phyloP scores from a whole-genome alignment of 257 asterid species.

The Apocynum venetum region DNA sequence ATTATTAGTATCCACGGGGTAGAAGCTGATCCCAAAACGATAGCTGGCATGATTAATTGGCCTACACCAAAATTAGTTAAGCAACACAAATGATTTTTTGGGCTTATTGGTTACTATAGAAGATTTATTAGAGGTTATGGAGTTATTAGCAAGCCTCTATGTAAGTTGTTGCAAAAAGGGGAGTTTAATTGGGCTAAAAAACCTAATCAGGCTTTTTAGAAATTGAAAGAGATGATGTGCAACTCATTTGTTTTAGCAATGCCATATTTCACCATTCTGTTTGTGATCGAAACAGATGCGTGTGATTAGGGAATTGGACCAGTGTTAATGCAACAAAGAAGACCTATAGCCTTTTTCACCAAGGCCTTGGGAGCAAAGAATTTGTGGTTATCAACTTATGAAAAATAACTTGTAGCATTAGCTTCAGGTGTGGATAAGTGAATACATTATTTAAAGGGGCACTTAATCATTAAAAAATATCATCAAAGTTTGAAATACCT shows the following conservation, averaged over 20 bases:
- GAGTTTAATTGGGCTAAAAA: fast-evolving
- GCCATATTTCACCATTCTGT: neutral
- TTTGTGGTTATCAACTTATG: neutral
- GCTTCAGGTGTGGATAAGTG: neutral
- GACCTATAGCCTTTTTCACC: neutral
- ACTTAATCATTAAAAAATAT: neutral
- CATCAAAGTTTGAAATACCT: neutral
- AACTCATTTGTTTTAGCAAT: neutral
- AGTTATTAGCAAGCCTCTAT: neutral
- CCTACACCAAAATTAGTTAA: neutral
- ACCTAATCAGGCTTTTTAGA: neutral
- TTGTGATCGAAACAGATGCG: neutral
- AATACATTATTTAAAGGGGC: neutral
- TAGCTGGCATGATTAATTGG: neutral
- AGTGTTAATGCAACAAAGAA: neutral
- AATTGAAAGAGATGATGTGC: neutral
- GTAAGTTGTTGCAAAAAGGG: neutral
- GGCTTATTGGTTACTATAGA: neutral
- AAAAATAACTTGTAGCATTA: neutral
- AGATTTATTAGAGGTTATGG: neutral
- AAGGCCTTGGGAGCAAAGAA: neutral
- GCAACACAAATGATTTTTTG: neutral
- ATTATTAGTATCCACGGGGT: neutral
- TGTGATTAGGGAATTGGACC: neutral
- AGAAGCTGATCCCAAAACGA: neutral